Evolutionary conservation across 2,329 filamentous ascomycete species (phyloP), one percentile per base, ranked within the genome.

Genomic region (Beauveria asiatica): DNA sequence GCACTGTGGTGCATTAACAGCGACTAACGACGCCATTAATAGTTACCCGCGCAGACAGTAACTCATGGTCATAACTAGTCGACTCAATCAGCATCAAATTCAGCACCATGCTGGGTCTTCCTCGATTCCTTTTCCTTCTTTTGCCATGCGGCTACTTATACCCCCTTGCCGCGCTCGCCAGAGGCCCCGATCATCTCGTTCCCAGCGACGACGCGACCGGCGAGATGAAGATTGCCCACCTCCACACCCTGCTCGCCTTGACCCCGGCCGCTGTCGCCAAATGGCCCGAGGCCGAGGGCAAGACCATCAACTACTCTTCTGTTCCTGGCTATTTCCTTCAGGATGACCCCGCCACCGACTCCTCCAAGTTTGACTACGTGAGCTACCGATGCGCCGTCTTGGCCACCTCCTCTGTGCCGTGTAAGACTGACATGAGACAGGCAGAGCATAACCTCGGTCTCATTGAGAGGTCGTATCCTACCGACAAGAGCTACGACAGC

Each of bases 291-390:
- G 69, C 70, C 30, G 66, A 70, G 59, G 67, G 65, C 39, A 71
- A 70, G 44, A 76, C 81, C 59, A 78, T 86, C 68, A 80, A 81
- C 61, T 88, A 86, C 68, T 81, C 79, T 0, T 80, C 84, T 0
- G 76, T 88, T 0, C 73, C 76, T 0, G 85, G 83, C 0, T 83
- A 84, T 70, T 89, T 89, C 66, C 72, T 83, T 23, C 86, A 89
- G 66, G 85, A 88, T 67, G 79, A 86, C 23, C 67, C 75, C 0
- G 67, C 74, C 4, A 88, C 85, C 0, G 73, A 82, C 60, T 72
- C 83, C 1, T 73, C 69, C 2, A 79, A 72, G 2, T 89, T 88
- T 70, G 83, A 88, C 71, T 88, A 88, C 67, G 85, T 88, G 70
- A 67, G 78, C 67, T 60, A 3, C 16, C 13, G n/a, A 10, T 10